Conservation (phyloP, 495 filamentous ascomycete genomes). For the Glutinoglossum americanum region DNA sequence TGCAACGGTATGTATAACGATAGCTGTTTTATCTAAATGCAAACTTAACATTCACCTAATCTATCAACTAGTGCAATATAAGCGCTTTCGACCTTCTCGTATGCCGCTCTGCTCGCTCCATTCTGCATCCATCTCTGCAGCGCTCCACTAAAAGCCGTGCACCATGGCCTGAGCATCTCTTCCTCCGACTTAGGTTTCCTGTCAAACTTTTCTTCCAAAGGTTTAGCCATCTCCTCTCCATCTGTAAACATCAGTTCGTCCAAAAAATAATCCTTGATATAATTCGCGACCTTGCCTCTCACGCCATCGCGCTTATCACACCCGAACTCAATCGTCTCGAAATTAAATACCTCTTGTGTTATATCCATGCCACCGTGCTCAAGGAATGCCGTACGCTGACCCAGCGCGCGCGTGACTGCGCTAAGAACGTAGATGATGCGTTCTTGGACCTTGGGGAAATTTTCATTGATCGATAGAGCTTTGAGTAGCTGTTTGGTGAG, state of each 20-base stretch:
- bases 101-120: not conserved
- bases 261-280: conserved; percentile 27
- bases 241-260: conserved; percentile 27
- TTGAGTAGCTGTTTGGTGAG: conserved; percentile 4
- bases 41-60: not conserved
- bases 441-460: conserved; percentile 18
- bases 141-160: not conserved
- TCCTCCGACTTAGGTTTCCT: not conserved
- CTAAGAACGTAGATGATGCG: conserved; percentile 21
- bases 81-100: not conserved
- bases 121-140: not conserved
- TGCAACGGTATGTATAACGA: not conserved
- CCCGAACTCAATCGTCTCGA: conserved; percentile 11
- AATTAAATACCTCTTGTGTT: conserved; percentile 23
- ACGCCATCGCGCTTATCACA: conserved; percentile 19
- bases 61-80: not conserved
- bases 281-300: conserved; percentile 23
- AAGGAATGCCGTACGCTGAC: conserved; percentile 21
- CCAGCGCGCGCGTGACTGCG: conserved; percentile 19
- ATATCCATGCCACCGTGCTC: conserved; percentile 20
- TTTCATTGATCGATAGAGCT: conserved; percentile 14
- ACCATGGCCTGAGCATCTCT: not conserved
- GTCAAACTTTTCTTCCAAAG: not conserved
- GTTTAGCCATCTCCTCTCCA: not conserved
- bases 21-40: not conserved